These are phyloP conservation scores for Lathyrus aphaca DNA, from an alignment of 306 rosid species.

Conservation along the genomic window DNA sequence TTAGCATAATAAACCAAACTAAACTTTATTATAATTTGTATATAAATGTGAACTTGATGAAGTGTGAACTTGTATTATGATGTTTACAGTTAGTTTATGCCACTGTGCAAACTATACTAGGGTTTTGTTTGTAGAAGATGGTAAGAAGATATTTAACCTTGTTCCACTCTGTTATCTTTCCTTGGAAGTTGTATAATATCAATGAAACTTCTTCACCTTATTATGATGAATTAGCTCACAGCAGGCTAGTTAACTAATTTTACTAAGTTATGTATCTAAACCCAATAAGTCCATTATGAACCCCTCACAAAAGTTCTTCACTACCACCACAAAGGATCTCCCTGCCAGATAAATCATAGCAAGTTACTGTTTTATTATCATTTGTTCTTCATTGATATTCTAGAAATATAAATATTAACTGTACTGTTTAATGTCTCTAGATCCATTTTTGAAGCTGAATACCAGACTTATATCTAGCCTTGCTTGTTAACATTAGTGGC, in stretches of 20 bases:
- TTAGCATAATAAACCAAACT: too few relatives aligned
- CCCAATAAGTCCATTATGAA: neutral
- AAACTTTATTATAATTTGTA: too few relatives aligned
- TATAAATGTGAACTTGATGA: too few relatives aligned
- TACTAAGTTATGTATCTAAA: neutral
- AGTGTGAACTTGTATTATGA: too few relatives aligned
- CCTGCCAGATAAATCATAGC: neutral
- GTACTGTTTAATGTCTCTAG: too few relatives aligned
- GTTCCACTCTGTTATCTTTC: neutral
- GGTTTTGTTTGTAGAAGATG: too few relatives aligned
- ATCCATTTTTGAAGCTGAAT: too few relatives aligned
- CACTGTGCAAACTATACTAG: neutral
- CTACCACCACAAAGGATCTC: neutral
- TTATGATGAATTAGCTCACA: neutral
- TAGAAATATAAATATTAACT: too few relatives aligned
- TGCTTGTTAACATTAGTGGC: too few relatives aligned
- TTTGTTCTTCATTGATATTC: neutral
- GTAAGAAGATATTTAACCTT: too few relatives aligned
- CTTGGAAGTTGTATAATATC: neutral
- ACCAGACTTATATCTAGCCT: too few relatives aligned
- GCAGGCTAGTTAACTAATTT: neutral
- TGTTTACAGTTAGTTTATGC: too few relatives aligned
- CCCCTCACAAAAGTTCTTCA: neutral
- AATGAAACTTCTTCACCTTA: neutral
- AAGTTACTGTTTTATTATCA: neutral